These are phyloP conservation scores for Cucurbitaria berberidis DNA, from an alignment of 2,329 filamentous ascomycete genomes.

Conservation along the genomic window DNA sequence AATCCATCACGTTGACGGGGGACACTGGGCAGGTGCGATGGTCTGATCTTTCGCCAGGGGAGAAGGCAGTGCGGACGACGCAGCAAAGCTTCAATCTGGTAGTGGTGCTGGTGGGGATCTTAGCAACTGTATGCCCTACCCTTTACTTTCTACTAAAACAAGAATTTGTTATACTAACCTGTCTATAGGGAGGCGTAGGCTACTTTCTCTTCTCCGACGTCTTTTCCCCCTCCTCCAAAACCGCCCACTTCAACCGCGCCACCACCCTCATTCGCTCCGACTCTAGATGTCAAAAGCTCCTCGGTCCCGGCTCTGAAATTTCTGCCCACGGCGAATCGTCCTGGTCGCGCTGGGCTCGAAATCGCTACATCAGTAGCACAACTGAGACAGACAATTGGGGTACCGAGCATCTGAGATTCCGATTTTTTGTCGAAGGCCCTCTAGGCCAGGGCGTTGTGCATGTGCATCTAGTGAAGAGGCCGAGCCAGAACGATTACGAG, in stretches of 20 bases:
- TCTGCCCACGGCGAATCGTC: conserved; percentile 81
- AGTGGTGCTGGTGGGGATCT: conserved; percentile 74
- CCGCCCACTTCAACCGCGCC: conserved; percentile 84
- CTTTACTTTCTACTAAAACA: background rate
- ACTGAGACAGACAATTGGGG: conserved; percentile 74
- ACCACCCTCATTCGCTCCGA: conserved; percentile 80
- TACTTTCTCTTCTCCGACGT: conserved; percentile 48
- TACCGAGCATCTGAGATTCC: conserved; percentile 80
- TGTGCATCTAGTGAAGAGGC: conserved; percentile 76
- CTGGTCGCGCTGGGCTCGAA: conserved; percentile 78
- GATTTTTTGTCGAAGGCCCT: conserved; percentile 84
- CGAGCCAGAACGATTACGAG: conserved; percentile 70
- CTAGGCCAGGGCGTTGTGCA: conserved; percentile 74
- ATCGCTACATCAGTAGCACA: conserved; percentile 66
- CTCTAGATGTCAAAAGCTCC: conserved; percentile 70
- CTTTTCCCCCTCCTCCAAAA: conserved; percentile 73
- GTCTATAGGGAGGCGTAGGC: conserved; percentile 70
- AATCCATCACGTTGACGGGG: conserved; percentile 80
- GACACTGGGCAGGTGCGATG: conserved; percentile 85
- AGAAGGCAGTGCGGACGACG: conserved; percentile 83
- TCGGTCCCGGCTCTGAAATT: conserved; percentile 78
- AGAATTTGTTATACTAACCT: conserved; percentile 5
- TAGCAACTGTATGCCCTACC: conserved; percentile 68
- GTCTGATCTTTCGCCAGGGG: conserved; percentile 73
- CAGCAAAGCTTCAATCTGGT: conserved; percentile 91